Evolutionary conservation across 768 basidiomycete species (phyloP).

Genomic region (Lactifluus rugatus): DNA sequence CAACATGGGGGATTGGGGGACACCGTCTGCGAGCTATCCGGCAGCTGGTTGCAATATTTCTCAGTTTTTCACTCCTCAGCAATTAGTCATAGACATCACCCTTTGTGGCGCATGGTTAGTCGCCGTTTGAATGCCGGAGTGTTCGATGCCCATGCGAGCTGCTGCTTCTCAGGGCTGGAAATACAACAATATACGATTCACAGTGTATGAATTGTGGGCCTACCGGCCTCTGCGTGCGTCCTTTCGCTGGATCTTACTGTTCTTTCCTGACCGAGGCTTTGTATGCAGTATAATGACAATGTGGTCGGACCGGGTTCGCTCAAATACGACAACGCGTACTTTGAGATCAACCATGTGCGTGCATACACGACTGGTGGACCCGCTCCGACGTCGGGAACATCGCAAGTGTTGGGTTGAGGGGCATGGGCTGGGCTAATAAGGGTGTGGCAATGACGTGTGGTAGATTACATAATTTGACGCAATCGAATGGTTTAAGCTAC

Average conservation of each 20-base stretch:
- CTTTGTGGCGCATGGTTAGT: conserved; percentile 45
- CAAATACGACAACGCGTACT: conserved; percentile 52
- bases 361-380: conserved; percentile 39
- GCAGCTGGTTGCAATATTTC: conserved; percentile 35
- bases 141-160: background rate
- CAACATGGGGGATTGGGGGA: conserved; percentile 35
- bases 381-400: conserved; percentile 17
- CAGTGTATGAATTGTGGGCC: conserved; percentile 33
- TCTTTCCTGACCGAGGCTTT: background rate
- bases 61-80: conserved; percentile 38
- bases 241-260: background rate
- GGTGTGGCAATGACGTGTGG: too few species aligned
- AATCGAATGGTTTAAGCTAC: too few species aligned
- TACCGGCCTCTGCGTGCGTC: conserved; percentile 37
- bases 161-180: conserved; percentile 38
- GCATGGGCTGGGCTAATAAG: too few species aligned
- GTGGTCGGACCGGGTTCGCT: conserved; percentile 46
- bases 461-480: too few species aligned
- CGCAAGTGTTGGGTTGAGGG: too few species aligned
- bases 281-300: conserved; percentile 39
- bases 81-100: conserved; percentile 47
- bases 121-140: background rate
- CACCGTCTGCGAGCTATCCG: conserved; percentile 37
- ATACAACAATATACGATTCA: conserved; percentile 33
- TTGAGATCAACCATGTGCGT: conserved; percentile 57